A percentile compares a stretch with the other conserved stretches of the same genome.
Evolutionary conservation across 176 grass and related monocot genomes (phyloP).

Genomic region (Triticum turgidum): DNA sequence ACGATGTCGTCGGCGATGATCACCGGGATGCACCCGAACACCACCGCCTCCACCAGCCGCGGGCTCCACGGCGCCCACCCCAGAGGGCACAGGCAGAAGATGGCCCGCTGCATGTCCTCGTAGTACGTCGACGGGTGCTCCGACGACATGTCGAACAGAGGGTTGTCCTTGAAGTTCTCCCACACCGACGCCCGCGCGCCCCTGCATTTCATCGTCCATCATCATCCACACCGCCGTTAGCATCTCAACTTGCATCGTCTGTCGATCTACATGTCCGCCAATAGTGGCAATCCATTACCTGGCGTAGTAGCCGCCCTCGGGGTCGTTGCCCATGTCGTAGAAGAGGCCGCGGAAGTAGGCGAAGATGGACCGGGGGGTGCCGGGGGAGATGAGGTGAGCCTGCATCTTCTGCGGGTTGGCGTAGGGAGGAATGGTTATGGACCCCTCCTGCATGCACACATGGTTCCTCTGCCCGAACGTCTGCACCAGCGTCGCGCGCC

Average conservation of each 20-base stretch:
- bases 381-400: slow-evolving; percentile 49
- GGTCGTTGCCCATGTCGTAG: slow-evolving; percentile 64
- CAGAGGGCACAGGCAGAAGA: slow-evolving; percentile 80
- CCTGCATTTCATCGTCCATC: not conserved
- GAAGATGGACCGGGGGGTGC: slow-evolving; percentile 64
- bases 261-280: too few relatives aligned
- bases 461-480: slow-evolving; percentile 70
- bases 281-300: not conserved
- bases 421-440: slow-evolving; percentile 60
- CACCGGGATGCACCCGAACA: slow-evolving; percentile 78
- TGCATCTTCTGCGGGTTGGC: slow-evolving; percentile 59
- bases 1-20: slow-evolving; percentile 84
- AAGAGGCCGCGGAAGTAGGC: slow-evolving; percentile 65
- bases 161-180: slow-evolving; percentile 82
- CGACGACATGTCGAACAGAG: slow-evolving; percentile 77
- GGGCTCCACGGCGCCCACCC: slow-evolving; percentile 86
- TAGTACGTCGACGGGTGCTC: slow-evolving; percentile 70
- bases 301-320: slow-evolving; percentile 63
- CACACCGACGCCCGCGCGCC: slow-evolving; percentile 59
- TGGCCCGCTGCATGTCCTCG: slow-evolving; percentile 76
- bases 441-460: slow-evolving; percentile 54
- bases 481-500: slow-evolving; percentile 55
- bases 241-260: not conserved
- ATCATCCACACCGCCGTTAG: not conserved
- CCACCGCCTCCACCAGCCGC: slow-evolving; percentile 59